A percentile compares a stretch with the other conserved stretches of the same genome.
Conservation (phyloP, 1,139 yeast species). For the Kluyveromyces sp. region DNA sequence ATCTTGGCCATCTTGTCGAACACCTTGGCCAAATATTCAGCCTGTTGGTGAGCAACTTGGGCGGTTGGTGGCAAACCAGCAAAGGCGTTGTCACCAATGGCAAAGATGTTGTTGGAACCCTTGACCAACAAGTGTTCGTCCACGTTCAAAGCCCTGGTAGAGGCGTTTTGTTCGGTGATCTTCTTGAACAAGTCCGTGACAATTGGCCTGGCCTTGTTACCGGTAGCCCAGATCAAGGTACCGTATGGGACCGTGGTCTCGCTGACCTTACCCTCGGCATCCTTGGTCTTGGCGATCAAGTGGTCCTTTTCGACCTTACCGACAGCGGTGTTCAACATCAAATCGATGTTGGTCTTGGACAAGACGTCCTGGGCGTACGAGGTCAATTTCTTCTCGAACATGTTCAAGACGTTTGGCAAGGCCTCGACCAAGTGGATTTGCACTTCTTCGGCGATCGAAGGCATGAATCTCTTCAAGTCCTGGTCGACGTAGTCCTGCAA, state of each 20-base stretch:
- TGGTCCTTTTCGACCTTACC: conserved; percentile 69
- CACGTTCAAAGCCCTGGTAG: conserved; percentile 83
- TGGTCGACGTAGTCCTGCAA: conserved; percentile 90
- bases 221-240: conserved; percentile 94
- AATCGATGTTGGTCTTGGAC: conserved; percentile 66
- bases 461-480: conserved; percentile 82
- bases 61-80: conserved; percentile 91
- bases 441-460: conserved; percentile 76
- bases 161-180: conserved; percentile 78
- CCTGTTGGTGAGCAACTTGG: conserved; percentile 96
- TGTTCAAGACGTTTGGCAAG: conserved; percentile 78
- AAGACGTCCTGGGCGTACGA: conserved; percentile 81
- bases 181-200: conserved; percentile 61
- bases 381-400: conserved; percentile 79
- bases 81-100: conserved; percentile 91
- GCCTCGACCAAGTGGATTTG: conserved; percentile 85
- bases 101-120: conserved; percentile 77
- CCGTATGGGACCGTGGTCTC: conserved; percentile 80
- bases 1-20: conserved; percentile 70
- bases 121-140: conserved; percentile 77
- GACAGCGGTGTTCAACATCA: conserved; percentile 80
- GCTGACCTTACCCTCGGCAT: conserved; percentile 46
- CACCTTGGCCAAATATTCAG: conserved; percentile 69
- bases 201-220: conserved; percentile 83
- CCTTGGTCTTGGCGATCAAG: conserved; percentile 67